Evolutionary conservation across 352 stramenopile genomes (phyloP), one percentile per base, ranked within the genome.

Genomic region (Pythium monospermum): DNA sequence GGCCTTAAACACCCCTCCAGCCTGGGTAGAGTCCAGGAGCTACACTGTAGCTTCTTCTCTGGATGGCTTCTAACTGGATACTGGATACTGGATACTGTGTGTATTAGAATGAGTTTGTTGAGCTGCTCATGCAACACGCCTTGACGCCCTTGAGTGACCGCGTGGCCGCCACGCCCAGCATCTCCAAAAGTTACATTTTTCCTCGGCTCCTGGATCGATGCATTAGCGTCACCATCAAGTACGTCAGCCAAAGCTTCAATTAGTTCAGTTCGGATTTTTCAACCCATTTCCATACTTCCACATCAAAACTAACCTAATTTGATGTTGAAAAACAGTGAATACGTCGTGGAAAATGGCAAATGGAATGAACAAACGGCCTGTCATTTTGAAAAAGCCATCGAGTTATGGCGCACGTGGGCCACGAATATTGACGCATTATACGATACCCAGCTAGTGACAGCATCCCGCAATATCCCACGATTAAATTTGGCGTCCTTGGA

Each of bases 161-260:
- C 18, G 62, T 74, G 25, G n/a, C 80, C 26, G 54, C 48, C 23
- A 43, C 66, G 11, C 71, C 71, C n/a, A 81, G 73, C 4, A 25
- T 43, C 16, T 78, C 73, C 5, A 60, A 65, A 10, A 44, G 50
- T 27, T 75, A 84, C 30, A 52, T 87, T 28, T 65, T 79, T 19
- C 76, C 76, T 12, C 51, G 54, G 23, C n/a, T 87, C 7, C 32
- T 85, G 25, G 76, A 87, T 38, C 67, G 71, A 39, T 83, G 76
- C 45, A 79, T 85, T 43, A 65, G 42, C 26, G 68, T 80, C n/a
- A 54, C 45, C 0, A 78, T 85, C 41, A 62, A 83, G 76, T 85
- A n/a, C n/a, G n/a, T n/a, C n/a, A n/a, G n/a, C n/a, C n/a, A n/a
- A n/a, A n/a, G n/a, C n/a, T n/a, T n/a, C n/a, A n/a, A n/a, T n/a